These are phyloP conservation scores for Cryptococcus floricola DNA, from an alignment of 1,284 basidiomycete genomes.

Conservation along the genomic window DNA sequence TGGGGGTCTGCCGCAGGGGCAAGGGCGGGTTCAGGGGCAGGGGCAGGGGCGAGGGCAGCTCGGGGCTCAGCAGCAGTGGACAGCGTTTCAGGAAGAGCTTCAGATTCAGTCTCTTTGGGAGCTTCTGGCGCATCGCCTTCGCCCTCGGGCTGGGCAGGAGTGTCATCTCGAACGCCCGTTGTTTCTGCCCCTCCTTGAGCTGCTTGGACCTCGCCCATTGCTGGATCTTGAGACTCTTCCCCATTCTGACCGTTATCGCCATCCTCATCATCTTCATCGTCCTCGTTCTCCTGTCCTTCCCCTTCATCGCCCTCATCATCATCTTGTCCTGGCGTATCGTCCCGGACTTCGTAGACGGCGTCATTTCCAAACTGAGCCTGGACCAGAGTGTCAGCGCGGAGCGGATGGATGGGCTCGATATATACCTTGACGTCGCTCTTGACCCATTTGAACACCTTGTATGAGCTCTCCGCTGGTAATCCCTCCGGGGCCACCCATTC, in stretches of 20 bases:
- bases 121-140: background rate
- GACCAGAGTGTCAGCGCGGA: background rate
- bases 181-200: conserved; percentile 5
- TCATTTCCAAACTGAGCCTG: background rate
- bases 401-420: too few species aligned
- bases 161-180: background rate
- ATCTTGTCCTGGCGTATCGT: conserved; percentile 13
- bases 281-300: conserved; percentile 7
- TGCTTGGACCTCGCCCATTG: conserved; percentile 13
- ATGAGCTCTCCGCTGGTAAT: conserved; percentile 31
- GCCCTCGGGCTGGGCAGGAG: conserved; percentile 9
- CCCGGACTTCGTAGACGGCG: background rate
- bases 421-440: conserved; percentile 1
- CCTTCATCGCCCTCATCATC: conserved; percentile 12
- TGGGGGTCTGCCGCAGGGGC: background rate
- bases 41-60: background rate
- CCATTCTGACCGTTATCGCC: conserved; percentile 24
- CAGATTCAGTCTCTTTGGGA: background rate
- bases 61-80: background rate
- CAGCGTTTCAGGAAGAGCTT: background rate
- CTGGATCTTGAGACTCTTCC: conserved; percentile 9
- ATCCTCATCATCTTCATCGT: conserved; percentile 16
- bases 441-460: conserved; percentile 18
- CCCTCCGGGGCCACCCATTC: conserved; percentile 34
- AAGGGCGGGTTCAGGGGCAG: background rate